Evolutionary conservation across 495 filamentous ascomycete genomes (phyloP).

Genomic region (Neurospora pannonica): DNA sequence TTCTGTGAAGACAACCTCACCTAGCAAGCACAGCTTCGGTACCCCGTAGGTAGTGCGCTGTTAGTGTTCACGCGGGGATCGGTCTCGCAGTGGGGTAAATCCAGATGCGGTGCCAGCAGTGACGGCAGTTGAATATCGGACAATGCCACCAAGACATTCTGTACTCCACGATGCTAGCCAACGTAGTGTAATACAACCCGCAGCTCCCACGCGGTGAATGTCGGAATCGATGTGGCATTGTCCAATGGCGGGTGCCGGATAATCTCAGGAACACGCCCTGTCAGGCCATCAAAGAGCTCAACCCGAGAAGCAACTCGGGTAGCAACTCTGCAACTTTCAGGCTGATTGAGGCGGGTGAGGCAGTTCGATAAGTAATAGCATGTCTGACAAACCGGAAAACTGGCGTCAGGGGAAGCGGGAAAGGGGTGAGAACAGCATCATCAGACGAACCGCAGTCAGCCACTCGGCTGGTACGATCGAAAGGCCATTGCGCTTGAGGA

Average conservation of each 20-base stretch:
- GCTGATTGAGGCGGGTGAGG: neutral
- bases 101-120: neutral
- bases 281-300: neutral
- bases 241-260: slow-evolving; percentile 7
- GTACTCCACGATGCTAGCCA: neutral
- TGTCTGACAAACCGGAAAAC: neutral
- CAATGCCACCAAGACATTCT: neutral
- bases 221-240: neutral
- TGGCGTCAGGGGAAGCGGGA: neutral
- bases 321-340: neutral
- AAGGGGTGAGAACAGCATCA: neutral
- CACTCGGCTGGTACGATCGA: neutral
- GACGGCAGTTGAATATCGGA: neutral
- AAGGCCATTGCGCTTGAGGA: neutral
- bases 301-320: neutral
- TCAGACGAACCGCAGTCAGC: neutral
- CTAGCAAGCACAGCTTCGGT: neutral
- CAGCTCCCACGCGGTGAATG: neutral
- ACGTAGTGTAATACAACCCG: neutral
- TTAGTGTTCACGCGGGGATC: neutral
- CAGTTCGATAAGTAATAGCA: neutral
- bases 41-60: neutral
- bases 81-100: neutral
- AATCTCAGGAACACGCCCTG: neutral
- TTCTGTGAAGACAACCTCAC: neutral